These are phyloP conservation scores for Tephrocybe rancida DNA, from an alignment of 768 basidiomycete genomes.

Conservation along the genomic window DNA sequence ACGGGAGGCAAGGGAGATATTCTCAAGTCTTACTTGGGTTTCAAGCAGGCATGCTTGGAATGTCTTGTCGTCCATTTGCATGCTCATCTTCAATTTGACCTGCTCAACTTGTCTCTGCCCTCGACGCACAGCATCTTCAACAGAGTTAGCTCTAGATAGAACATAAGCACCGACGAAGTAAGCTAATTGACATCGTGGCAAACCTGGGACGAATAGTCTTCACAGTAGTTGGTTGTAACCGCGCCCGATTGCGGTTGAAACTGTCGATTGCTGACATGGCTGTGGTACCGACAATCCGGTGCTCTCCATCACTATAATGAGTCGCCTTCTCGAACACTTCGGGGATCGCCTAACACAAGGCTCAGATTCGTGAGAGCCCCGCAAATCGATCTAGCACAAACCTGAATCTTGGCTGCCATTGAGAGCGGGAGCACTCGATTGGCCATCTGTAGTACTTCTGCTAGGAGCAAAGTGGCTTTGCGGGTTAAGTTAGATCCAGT, in stretches of 20 bases:
- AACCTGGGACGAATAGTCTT: conserved; percentile 70
- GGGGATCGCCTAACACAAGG: conserved; percentile 68
- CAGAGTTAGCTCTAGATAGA: conserved; percentile 64
- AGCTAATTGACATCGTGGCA: neutral
- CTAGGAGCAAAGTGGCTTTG: conserved; percentile 90
- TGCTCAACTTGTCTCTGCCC: conserved; percentile 92
- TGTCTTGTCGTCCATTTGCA: conserved; percentile 94
- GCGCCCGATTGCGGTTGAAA: conserved; percentile 85
- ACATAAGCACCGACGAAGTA: neutral
- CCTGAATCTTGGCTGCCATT: conserved; percentile 85
- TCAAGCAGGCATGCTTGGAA: conserved; percentile 87
- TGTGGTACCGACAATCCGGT: conserved; percentile 81
- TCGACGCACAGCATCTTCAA: conserved; percentile 84
- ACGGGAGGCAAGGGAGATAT: neutral
- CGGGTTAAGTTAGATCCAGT: conserved; percentile 75
- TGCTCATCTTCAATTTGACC: conserved; percentile 82
- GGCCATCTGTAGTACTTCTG: conserved; percentile 86
- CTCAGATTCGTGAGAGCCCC: neutral
- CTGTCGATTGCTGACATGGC: conserved; percentile 89
- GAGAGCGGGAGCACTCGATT: conserved; percentile 84
- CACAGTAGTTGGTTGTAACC: conserved; percentile 59
- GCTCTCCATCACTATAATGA: conserved; percentile 74
- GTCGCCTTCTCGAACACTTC: conserved; percentile 84
- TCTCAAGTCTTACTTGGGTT: conserved; percentile 66
- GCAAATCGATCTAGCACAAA: conserved; percentile 23